These are phyloP conservation scores for Mycogone perniciosa DNA, from an alignment of 2,329 filamentous ascomycete genomes.

Conservation along the genomic window DNA sequence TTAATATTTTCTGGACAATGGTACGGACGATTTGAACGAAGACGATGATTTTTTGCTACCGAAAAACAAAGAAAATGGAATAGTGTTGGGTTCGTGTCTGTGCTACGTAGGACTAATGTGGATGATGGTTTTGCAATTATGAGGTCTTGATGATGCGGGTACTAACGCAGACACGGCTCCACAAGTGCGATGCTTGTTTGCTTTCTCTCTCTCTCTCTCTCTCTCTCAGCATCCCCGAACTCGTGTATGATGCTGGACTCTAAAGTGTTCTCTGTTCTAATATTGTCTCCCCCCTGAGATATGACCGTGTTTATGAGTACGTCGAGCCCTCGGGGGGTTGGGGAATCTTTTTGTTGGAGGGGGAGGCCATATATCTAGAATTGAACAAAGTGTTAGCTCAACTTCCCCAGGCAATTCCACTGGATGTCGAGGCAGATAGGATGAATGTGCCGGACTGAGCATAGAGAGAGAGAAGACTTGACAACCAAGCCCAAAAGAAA, in stretches of 20 bases:
- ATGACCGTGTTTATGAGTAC: slow-evolving; percentile 25
- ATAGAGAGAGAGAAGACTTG: neutral
- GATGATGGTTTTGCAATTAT: neutral
- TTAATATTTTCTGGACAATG: neutral
- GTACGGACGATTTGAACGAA: slow-evolving; percentile 6
- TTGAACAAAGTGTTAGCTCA: neutral
- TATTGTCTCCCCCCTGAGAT: neutral
- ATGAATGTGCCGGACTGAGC: neutral
- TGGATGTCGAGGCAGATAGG: neutral
- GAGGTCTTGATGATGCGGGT: too few relatives aligned
- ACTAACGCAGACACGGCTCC: too few relatives aligned
- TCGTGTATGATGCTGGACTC: neutral
- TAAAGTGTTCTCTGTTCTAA: too few relatives aligned
- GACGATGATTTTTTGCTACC: slow-evolving; percentile 9
- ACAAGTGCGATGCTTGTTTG: neutral
- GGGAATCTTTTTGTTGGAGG: slow-evolving; percentile 87
- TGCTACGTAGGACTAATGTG: slow-evolving; percentile 5
- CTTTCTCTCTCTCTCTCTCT: slow-evolving; percentile 1
- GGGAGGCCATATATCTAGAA: slow-evolving; percentile 82
- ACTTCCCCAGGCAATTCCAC: neutral
- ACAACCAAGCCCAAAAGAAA: neutral
- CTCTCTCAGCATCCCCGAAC: neutral
- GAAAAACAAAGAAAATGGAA: neutral
- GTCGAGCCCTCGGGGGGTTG: slow-evolving; percentile 82
- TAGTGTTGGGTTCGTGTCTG: slow-evolving; percentile 1